Evolutionary conservation across 1,284 basidiomycete genomes (phyloP), one percentile per base, ranked within the genome.

Genomic region (Schizophyllum commune): DNA sequence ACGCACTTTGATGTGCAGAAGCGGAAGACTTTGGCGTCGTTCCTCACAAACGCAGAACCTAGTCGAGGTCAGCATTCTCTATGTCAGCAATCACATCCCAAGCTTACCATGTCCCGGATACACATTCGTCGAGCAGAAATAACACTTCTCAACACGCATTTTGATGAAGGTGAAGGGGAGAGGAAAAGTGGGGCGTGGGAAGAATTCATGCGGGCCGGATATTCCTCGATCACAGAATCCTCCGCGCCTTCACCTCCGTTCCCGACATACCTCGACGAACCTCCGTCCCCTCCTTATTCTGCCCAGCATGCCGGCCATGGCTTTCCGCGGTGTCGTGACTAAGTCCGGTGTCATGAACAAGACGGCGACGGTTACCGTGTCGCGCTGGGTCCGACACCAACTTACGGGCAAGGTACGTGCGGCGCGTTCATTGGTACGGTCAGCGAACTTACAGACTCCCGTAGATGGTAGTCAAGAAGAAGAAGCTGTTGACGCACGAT

Each of bases 1-100:
- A 72, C 88, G 70, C 69, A 98, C 91, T 98, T 98, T 71, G 94
- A 95, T 15, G 93, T 92, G 75, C 96, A 98, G 76, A 98, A 98
- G 58, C 95, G 83, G 77, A 98, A 98, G 65, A 93, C 88, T 79
- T 98, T 98, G 61, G 94, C 86, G 77, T 98, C 96, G 75, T 98
- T 98, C 65, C 96, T 83, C 62, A 98, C 96, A 71, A 98, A 98
- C 60, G 94, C 94, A 68, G 87, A 85, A 11, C 92, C 92, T 94
- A 67, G 0, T 47, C 11, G 19, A 13, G 6, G 19, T 59, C 51
- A 39, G 55, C 13, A 61, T 19, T 32, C 21, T 21, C 5, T 52
- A 61, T 6, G 9, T 21, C 3, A 54, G 32, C 32, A 32, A 20
- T 27, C 17, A 4, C 47, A 19, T 21, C 27, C 1, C 3, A n/a